Percentiles rank a stretch among this genome's conserved stretches.
Evolutionary conservation across 1,139 yeast genomes (phyloP).

Genomic region (Candida sanyaensis): DNA sequence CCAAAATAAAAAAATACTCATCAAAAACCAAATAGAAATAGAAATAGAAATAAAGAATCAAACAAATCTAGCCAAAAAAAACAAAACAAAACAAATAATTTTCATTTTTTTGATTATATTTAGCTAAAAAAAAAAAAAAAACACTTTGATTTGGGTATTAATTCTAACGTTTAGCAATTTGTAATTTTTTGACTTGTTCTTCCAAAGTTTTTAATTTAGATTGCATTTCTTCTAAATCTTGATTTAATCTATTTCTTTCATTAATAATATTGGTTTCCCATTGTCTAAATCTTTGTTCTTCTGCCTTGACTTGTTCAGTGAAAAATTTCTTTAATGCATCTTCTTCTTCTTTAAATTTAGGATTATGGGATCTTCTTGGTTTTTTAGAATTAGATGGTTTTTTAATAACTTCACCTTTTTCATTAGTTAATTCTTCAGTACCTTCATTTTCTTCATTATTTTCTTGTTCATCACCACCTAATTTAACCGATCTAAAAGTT

Average conservation of each 20-base stretch:
- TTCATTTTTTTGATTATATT: neutral
- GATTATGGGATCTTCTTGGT: conserved; percentile 68
- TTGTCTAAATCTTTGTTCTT: conserved; percentile 95
- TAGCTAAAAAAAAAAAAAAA: neutral
- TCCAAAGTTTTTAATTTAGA: conserved; percentile 67
- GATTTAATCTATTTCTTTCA: conserved; percentile 91
- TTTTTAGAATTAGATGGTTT: conserved; percentile 38
- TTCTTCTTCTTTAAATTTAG: conserved; percentile 94
- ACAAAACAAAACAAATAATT: neutral
- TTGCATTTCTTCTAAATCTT: conserved; percentile 90
- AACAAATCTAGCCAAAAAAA: neutral
- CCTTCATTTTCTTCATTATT: conserved; percentile 26
- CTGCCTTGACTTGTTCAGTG: conserved; percentile 97
- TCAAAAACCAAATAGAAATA: neutral
- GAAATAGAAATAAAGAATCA: neutral
- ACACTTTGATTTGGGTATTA: neutral
- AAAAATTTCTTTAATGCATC: conserved; percentile 90
- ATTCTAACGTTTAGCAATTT: conserved; percentile 45
- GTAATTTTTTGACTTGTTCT: conserved; percentile 70
- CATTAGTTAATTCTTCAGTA: conserved; percentile 30
- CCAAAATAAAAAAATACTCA: too few species aligned
- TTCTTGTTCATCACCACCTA: conserved; percentile 60
- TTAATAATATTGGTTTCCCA: conserved; percentile 97
- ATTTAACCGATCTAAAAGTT: conserved; percentile 78
- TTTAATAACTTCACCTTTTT: conserved; percentile 36